These are phyloP conservation scores for Carex parvula DNA, from an alignment of 176 grass and related monocot species.

Conservation along the genomic window DNA sequence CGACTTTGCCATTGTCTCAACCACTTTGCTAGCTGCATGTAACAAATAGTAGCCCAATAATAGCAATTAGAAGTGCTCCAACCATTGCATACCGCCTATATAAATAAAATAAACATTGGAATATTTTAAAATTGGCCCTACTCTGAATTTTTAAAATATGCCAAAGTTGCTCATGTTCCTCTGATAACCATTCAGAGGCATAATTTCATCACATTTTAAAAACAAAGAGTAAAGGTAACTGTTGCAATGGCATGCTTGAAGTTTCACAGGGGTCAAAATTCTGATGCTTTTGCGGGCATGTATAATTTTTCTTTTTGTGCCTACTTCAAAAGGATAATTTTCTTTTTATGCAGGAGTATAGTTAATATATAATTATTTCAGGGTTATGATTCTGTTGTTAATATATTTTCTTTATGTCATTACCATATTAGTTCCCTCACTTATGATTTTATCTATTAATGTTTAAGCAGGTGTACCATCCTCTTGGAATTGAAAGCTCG, in stretches of 20 bases:
- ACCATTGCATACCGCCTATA: background rate
- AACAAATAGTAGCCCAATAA: background rate
- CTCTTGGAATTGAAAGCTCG: constrained; percentile 42
- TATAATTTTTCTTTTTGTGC: background rate
- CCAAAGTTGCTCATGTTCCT: background rate
- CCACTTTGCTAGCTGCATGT: background rate
- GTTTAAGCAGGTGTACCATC: constrained; percentile 42
- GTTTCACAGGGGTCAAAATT: background rate
- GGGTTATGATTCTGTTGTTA: background rate
- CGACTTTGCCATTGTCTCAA: background rate
- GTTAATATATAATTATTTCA: background rate
- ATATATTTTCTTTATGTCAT: background rate
- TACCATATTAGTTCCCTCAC: background rate
- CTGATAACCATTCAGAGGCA: background rate
- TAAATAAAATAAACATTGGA: background rate
- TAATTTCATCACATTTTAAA: background rate
- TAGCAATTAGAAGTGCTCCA: background rate
- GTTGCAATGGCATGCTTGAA: background rate
- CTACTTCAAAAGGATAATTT: background rate
- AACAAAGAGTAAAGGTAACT: background rate
- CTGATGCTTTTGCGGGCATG: background rate
- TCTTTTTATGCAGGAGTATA: background rate
- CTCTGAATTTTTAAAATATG: background rate
- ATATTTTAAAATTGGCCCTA: background rate
- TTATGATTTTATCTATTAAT: background rate